phyloP scores from a whole-genome alignment of 176 grass and related monocot species.

The Aegilops umbellulata region DNA sequence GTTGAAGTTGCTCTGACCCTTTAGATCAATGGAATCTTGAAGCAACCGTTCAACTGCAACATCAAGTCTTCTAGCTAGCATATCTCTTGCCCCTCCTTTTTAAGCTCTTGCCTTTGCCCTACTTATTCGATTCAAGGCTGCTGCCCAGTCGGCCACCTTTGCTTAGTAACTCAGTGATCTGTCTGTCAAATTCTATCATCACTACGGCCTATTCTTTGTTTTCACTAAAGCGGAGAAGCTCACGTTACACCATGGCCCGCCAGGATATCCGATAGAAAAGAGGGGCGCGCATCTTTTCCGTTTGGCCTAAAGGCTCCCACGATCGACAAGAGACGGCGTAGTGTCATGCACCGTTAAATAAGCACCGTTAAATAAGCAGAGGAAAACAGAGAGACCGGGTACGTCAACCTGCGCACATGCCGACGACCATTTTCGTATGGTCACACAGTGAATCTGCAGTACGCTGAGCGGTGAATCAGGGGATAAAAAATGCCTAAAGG shows the following conservation, averaged over 20 bases:
- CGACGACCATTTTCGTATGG: background rate
- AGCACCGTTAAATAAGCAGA: background rate
- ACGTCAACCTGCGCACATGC: background rate
- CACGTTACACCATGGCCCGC: background rate
- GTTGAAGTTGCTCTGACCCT: too few relatives aligned
- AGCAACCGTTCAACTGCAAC: too few relatives aligned
- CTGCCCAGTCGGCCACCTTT: too few relatives aligned
- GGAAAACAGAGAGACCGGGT: background rate
- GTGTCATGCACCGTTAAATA: background rate
- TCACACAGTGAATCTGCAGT: background rate
- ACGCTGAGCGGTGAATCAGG: background rate
- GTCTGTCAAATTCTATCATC: background rate
- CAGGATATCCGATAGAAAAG: conserved; percentile 7
- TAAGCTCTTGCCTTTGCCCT: too few relatives aligned
- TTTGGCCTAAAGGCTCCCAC: background rate
- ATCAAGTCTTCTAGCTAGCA: too few relatives aligned
- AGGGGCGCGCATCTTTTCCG: background rate
- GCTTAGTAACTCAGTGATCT: background rate
- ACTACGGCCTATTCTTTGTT: background rate
- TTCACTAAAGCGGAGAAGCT: background rate
- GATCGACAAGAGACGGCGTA: background rate
- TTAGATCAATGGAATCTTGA: too few relatives aligned
- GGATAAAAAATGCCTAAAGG: background rate
- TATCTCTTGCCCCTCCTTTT: too few relatives aligned
- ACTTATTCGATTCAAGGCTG: too few relatives aligned